Percentiles rank a stretch among this genome's conserved stretches.
These are phyloP conservation scores for Alternaria hordeiaustralica DNA, from an alignment of 2,329 filamentous ascomycete species.

Conservation along the genomic window DNA sequence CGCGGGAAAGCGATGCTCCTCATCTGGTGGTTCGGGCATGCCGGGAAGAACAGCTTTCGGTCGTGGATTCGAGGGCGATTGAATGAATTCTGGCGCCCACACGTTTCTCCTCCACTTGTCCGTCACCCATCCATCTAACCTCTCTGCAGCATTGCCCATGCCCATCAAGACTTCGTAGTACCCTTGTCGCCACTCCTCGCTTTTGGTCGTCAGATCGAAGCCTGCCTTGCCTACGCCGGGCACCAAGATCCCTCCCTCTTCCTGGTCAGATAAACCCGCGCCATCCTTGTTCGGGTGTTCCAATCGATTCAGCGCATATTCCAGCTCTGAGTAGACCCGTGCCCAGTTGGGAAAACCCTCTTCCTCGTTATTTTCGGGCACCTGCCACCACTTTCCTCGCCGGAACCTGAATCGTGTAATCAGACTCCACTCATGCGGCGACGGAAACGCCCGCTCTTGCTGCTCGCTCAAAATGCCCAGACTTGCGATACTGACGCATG, in stretches of 20 bases:
- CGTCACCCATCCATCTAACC: constrained; percentile 78
- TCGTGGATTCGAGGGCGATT: constrained; percentile 82
- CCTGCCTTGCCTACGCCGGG: constrained; percentile 54
- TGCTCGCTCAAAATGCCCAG: constrained; percentile 75
- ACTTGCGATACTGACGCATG: constrained; percentile 66
- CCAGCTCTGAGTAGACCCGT: constrained; percentile 66
- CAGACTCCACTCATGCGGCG: constrained; percentile 81
- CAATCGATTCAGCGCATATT: constrained; percentile 67
- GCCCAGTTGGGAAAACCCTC: constrained; percentile 74
- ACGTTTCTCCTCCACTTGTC: constrained; percentile 68
- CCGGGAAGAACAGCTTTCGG: constrained; percentile 75
- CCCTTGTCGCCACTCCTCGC: constrained; percentile 82
- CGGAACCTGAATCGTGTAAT: constrained; percentile 72
- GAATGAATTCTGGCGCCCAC: constrained; percentile 75
- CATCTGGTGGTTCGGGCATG: constrained; percentile 68
- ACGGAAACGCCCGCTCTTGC: constrained; percentile 77
- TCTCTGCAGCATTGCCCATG: constrained; percentile 76
- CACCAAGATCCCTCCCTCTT: constrained; percentile 55
- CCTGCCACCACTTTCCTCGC: constrained; percentile 56
- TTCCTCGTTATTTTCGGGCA: constrained; percentile 64
- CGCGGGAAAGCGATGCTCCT: constrained; percentile 75
- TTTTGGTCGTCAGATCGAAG: constrained; percentile 75
- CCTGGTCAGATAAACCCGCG: constrained; percentile 64
- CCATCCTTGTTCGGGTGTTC: constrained; percentile 76
- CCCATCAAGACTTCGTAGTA: constrained; percentile 86